A percentile compares a stretch with the other conserved stretches of the same genome.
These are phyloP conservation scores for Deinandra increscens DNA, from an alignment of 129 eudicot species.

Conservation along the genomic window DNA sequence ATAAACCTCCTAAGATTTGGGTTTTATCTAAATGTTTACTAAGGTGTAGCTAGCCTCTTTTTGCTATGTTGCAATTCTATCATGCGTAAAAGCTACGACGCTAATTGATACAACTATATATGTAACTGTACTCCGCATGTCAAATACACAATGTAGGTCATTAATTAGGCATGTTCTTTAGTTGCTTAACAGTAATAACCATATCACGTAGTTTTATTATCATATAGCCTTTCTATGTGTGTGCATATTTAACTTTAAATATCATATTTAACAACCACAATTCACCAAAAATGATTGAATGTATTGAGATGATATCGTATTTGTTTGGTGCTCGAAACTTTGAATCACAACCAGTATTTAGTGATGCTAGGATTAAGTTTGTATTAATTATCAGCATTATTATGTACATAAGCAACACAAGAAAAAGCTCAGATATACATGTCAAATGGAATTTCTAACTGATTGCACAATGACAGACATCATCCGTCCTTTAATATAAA, in stretches of 20 bases:
- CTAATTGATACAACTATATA: constrained; percentile 8
- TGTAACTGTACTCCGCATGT: constrained; percentile 3
- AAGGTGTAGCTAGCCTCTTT: not conserved
- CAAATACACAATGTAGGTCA: constrained; percentile 1
- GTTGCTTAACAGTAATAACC: not conserved
- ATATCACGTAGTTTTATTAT: not conserved
- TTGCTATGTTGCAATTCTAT: not conserved
- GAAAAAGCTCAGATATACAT: not conserved
- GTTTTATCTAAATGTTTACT: not conserved
- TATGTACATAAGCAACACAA: too few species aligned
- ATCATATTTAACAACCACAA: not conserved
- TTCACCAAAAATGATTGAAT: not conserved
- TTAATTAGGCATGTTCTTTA: not conserved
- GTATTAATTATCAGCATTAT: too few species aligned
- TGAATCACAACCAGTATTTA: not conserved
- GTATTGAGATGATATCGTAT: not conserved
- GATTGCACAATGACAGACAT: constrained; percentile 2
- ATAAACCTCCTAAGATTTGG: not conserved
- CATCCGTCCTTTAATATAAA: constrained; percentile 7
- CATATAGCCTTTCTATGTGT: not conserved
- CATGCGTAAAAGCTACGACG: too few species aligned
- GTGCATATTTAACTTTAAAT: not conserved
- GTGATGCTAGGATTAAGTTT: not conserved
- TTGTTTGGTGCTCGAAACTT: constrained; percentile 10
- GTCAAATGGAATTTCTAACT: constrained; percentile 1